Evolutionary conservation across 2,329 filamentous ascomycete genomes (phyloP), one percentile per base, ranked within the genome.

Genomic region (Ophiostoma sp.): DNA sequence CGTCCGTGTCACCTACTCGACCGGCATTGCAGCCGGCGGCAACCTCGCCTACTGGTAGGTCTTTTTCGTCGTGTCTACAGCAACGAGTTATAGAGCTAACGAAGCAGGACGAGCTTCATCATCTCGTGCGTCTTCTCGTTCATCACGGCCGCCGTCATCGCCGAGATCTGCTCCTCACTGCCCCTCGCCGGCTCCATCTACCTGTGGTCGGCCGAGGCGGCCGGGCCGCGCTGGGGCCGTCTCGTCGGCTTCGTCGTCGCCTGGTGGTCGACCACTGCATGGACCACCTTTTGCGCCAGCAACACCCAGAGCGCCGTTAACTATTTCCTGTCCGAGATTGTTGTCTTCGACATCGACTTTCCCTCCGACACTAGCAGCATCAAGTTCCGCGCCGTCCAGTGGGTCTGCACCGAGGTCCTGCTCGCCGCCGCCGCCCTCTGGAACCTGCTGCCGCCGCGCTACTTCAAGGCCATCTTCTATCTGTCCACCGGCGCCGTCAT

Each of bases 171-270:
- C 67, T 72, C 71, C 31, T 72, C 71, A 31, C 71, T 72, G 31
- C 71, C 71, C 27, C 71, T 72, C 6, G 62, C 71, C 23, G 71
- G 71, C 5, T 71, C 69, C 68, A 72, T 88, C 15, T 88, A 88
- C 73, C 86, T 87, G 74, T 88, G 86, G 85, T 86, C 85, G 2
- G 84, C 84, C 4, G 81, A 87, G 66, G 87, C 86, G 1, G 84
- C 83, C 15, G 86, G 86, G 1, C 80, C 81, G 4, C 81, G 79
- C 72, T 85, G 83, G 78, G 86, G 86, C 68, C 83, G 86, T 36
- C 77, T 82, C 1, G 78, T 85, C 27, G 81, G 82, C 57, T 83
- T 82, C 76, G 69, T 72, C 23, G 71, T 72, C 3, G 71, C 71
- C 11, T 72, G 71, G 71, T 72, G 71, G 71, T 70, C 68, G 33